phyloP scores from a whole-genome alignment of 2,329 filamentous ascomycete genomes.

The Venturia asperata region DNA sequence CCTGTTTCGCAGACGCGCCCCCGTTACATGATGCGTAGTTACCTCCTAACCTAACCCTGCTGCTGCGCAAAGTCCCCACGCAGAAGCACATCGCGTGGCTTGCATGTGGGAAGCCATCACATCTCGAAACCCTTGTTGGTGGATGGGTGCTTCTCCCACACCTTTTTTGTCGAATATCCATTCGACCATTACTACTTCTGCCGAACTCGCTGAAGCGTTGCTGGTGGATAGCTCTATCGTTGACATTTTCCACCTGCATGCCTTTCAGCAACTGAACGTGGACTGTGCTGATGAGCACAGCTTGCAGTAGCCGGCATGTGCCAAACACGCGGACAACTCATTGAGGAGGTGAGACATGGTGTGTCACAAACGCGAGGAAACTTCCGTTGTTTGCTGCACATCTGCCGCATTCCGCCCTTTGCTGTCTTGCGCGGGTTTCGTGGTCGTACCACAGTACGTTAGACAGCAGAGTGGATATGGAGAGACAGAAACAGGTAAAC shows the following conservation, averaged over 20 bases:
- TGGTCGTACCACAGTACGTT: not conserved
- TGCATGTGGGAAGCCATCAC: slow-evolving; percentile 14
- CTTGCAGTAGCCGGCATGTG: slow-evolving; percentile 1
- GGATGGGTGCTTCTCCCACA: slow-evolving; percentile 1
- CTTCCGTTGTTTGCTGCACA: not conserved
- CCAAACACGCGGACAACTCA: not conserved
- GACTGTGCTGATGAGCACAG: not conserved
- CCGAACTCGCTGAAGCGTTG: not conserved
- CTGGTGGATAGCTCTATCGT: not conserved
- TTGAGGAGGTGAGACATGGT: not conserved
- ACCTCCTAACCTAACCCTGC: not conserved
- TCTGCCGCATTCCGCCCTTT: not conserved
- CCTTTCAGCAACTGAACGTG: not conserved
- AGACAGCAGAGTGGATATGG: not conserved
- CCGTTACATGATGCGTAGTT: not conserved
- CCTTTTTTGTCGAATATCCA: not conserved
- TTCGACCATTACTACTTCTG: not conserved
- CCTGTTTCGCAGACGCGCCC: slow-evolving; percentile 1
- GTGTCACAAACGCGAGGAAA: not conserved
- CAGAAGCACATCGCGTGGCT: slow-evolving; percentile 3
- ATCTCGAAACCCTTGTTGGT: slow-evolving; percentile 2
- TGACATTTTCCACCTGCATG: not conserved
- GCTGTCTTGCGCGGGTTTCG: not conserved
- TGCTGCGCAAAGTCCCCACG: slow-evolving; percentile 4
- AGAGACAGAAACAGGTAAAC: not conserved